Evolutionary conservation across 257 asterid genomes (phyloP).

Genomic region (Nemophila menziesii): DNA sequence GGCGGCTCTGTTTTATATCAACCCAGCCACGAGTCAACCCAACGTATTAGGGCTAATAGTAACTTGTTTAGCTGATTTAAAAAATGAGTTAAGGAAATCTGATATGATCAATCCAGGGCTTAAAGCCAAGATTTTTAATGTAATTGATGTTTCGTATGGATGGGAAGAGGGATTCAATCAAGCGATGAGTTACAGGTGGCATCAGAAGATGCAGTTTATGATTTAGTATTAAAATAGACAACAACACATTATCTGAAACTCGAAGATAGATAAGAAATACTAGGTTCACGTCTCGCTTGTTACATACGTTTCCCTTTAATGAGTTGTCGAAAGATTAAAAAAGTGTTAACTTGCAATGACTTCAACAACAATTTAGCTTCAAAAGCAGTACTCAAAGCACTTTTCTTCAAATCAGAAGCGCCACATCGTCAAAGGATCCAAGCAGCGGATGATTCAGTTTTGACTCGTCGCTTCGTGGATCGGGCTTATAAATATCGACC

Average conservation of each 20-base stretch:
- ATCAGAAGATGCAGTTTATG: conserved; percentile 14
- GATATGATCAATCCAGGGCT: conserved; percentile 16
- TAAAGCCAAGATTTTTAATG: conserved; percentile 13
- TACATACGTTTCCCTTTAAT: conserved; percentile 15
- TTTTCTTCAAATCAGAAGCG: conserved; percentile 15
- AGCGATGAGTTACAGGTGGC: conserved; percentile 15
- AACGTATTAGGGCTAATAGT: conserved; percentile 14
- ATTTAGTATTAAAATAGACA: conserved; percentile 14
- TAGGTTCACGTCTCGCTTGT: conserved; percentile 7
- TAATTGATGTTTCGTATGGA: conserved; percentile 11
- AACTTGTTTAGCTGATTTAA: conserved; percentile 15
- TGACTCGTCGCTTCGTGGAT: conserved; percentile 8
- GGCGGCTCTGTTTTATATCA: conserved; percentile 9
- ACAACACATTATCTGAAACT: conserved; percentile 12
- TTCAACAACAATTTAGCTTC: conserved; percentile 10
- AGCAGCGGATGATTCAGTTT: conserved; percentile 5
- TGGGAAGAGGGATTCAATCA: conserved; percentile 5
- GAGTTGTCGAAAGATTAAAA: conserved; percentile 15
- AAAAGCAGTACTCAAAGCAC: conserved; percentile 12
- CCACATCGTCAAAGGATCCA: conserved; percentile 9
- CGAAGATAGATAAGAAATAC: conserved; percentile 11
- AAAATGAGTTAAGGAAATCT: conserved; percentile 15
- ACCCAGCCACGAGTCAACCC: conserved; percentile 17
- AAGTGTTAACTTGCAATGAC: conserved; percentile 15
- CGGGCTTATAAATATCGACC: conserved; percentile 4